Evolutionary conservation across 495 filamentous ascomycete genomes (phyloP).

Genomic region (Aspergillus diversus): DNA sequence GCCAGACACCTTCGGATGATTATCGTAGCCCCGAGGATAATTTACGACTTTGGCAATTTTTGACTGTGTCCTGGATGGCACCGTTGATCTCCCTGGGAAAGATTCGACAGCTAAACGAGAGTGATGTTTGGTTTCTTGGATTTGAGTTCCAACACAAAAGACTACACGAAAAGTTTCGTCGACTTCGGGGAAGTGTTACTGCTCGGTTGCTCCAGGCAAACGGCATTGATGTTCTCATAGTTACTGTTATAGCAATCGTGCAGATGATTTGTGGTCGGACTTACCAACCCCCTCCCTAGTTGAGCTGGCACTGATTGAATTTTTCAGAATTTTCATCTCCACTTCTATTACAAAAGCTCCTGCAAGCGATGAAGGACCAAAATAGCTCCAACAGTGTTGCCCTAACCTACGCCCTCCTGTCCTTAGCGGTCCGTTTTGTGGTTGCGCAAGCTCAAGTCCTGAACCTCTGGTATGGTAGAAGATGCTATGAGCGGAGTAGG

Average conservation of each 20-base stretch:
- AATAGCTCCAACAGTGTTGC: constrained; percentile 54
- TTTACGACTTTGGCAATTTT: constrained; percentile 77
- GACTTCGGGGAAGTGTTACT: constrained; percentile 71
- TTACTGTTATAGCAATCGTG: constrained; percentile 60
- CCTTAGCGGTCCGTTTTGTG: constrained; percentile 61
- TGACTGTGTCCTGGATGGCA: constrained; percentile 81
- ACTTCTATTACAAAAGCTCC: constrained; percentile 70
- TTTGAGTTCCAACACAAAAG: constrained; percentile 76
- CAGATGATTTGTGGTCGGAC: constrained; percentile 60
- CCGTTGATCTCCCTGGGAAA: constrained; percentile 68
- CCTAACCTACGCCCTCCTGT: constrained; percentile 67
- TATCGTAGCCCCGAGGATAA: constrained; percentile 83
- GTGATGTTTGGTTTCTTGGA: constrained; percentile 76
- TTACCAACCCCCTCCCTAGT: not conserved
- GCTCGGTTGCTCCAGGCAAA: constrained; percentile 71
- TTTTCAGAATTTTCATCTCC: constrained; percentile 60
- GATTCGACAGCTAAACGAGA: constrained; percentile 66
- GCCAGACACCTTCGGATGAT: constrained; percentile 56
- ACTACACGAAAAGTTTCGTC: constrained; percentile 72
- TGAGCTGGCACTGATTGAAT: constrained; percentile 14
- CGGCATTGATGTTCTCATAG: constrained; percentile 72
- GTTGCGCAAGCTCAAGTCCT: constrained; percentile 69
- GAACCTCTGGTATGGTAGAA: constrained; percentile 72
- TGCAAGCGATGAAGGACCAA: constrained; percentile 65
- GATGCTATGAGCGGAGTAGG: constrained; percentile 76